Evolutionary conservation across 108 stramenopile species (phyloP).

Genomic region (Bacterosira constricta): DNA sequence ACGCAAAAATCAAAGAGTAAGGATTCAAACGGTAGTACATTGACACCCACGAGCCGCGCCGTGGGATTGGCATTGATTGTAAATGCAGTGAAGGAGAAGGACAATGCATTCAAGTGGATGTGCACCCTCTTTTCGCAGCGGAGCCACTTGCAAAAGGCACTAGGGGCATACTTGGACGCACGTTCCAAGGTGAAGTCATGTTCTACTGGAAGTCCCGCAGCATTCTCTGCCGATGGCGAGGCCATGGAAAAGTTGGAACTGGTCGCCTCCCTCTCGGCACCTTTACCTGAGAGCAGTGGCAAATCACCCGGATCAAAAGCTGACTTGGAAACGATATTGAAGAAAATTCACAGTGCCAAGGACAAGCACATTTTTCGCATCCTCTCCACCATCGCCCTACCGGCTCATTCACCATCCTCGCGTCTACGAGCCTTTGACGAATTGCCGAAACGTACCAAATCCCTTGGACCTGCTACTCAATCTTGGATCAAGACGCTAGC

Average conservation of each 20-base stretch:
- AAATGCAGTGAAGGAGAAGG: constrained; percentile 50
- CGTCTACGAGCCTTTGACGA: constrained; percentile 79
- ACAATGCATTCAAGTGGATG: constrained; percentile 63
- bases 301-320: constrained; percentile 11
- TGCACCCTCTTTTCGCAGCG: constrained; percentile 51
- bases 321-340: constrained; percentile 57
- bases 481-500: constrained; percentile 67
- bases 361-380: constrained; percentile 88
- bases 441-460: constrained; percentile 76
- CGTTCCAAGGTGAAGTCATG: constrained; percentile 47
- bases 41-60: constrained; percentile 72
- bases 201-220: constrained; percentile 61
- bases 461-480: constrained; percentile 54
- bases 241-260: constrained; percentile 74
- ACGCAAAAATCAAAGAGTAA: constrained; percentile 17
- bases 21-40: constrained; percentile 19
- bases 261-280: constrained; percentile 51
- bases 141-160: constrained; percentile 58
- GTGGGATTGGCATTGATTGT: constrained; percentile 81
- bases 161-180: constrained; percentile 69
- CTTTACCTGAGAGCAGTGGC: constrained; percentile 10
- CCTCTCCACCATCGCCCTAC: constrained; percentile 67
- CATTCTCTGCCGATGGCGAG: constrained; percentile 66
- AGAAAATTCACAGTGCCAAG: constrained; percentile 68
- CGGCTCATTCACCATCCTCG: constrained; percentile 64